phyloP scores from a whole-genome alignment of 2,329 filamentous ascomycete species.

The Alternaria brassicicola region DNA sequence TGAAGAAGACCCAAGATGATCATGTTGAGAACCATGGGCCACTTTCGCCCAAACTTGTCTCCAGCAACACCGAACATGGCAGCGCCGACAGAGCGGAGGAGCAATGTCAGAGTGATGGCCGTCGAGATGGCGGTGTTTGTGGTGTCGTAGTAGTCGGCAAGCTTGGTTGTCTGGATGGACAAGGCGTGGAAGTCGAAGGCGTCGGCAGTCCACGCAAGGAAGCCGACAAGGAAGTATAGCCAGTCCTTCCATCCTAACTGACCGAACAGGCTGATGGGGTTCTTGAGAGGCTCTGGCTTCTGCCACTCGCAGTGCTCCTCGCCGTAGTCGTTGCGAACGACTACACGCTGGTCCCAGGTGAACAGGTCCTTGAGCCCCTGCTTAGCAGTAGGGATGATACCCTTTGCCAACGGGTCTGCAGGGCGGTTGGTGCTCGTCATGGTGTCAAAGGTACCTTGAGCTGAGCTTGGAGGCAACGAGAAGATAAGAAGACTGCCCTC shows the following conservation, averaged over 20 bases:
- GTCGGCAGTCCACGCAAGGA: constrained; percentile 79
- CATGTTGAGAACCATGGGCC: constrained; percentile 84
- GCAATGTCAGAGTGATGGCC: constrained; percentile 75
- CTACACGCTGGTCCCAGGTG: constrained; percentile 75
- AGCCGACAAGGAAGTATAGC: constrained; percentile 76
- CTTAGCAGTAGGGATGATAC: constrained; percentile 67
- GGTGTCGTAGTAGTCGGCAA: constrained; percentile 63
- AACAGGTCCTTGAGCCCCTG: constrained; percentile 70
- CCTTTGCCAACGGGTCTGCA: constrained; percentile 71
- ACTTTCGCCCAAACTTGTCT: constrained; percentile 81
- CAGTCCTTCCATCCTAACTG: constrained; percentile 70
- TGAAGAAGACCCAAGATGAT: constrained; percentile 72
- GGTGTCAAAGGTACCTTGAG: constrained; percentile 13
- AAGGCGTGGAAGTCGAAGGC: constrained; percentile 85
- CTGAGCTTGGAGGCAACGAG: constrained; percentile 9
- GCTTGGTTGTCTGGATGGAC: constrained; percentile 76
- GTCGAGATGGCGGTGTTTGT: constrained; percentile 74
- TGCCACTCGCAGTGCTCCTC: constrained; percentile 73
- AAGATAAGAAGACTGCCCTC: constrained; percentile 5
- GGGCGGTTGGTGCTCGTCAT: constrained; percentile 53
- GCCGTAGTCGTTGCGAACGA: constrained; percentile 67
- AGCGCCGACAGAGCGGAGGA: constrained; percentile 76
- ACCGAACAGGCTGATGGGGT: constrained; percentile 72
- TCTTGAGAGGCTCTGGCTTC: constrained; percentile 67
- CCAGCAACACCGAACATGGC: constrained; percentile 77